phyloP scores from a whole-genome alignment of 1,284 basidiomycete genomes.

The Apiotrichum mycotoxinovorans region DNA sequence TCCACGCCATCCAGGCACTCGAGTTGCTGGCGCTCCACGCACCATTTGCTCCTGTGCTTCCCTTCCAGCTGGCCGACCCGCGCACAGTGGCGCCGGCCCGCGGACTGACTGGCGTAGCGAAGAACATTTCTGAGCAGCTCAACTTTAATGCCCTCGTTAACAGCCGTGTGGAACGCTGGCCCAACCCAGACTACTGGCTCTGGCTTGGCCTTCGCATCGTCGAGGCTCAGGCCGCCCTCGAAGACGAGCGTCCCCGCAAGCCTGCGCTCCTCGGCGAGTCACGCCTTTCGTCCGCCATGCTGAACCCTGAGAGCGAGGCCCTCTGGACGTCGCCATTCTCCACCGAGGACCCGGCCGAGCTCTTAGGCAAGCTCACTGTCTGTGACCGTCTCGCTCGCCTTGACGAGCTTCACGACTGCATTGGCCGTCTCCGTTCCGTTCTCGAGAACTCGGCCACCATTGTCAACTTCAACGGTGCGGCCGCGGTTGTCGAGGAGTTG shows the following conservation, averaged over 20 bases:
- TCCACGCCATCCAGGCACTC: slow-evolving; percentile 36
- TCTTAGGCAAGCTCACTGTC: slow-evolving; percentile 33
- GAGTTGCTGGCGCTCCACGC: slow-evolving; percentile 36
- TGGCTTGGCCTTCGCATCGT: slow-evolving; percentile 24
- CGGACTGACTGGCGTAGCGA: slow-evolving; percentile 22
- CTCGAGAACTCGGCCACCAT: slow-evolving; percentile 29
- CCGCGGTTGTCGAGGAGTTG: slow-evolving; percentile 30
- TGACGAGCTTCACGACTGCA: slow-evolving; percentile 32
- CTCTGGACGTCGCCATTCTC: slow-evolving; percentile 22
- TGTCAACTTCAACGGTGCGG: slow-evolving; percentile 26
- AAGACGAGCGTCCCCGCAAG: slow-evolving; percentile 19
- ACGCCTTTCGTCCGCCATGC: neutral
- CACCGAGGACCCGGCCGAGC: slow-evolving; percentile 19
- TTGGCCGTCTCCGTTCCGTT: slow-evolving; percentile 21
- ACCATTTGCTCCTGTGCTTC: slow-evolving; percentile 36
- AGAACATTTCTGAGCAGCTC: slow-evolving; percentile 21
- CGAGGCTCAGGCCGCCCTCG: slow-evolving; percentile 18
- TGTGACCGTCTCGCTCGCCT: slow-evolving; percentile 37
- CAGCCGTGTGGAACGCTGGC: slow-evolving; percentile 16
- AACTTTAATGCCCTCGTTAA: slow-evolving; percentile 26
- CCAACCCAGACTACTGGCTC: slow-evolving; percentile 33
- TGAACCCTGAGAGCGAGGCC: slow-evolving; percentile 30
- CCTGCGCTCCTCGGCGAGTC: slow-evolving; percentile 21
- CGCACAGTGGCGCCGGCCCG: slow-evolving; percentile 29
- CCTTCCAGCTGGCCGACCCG: slow-evolving; percentile 30